phyloP scores from a whole-genome alignment of 768 basidiomycete species.

The Pleurotus tuoliensis region DNA sequence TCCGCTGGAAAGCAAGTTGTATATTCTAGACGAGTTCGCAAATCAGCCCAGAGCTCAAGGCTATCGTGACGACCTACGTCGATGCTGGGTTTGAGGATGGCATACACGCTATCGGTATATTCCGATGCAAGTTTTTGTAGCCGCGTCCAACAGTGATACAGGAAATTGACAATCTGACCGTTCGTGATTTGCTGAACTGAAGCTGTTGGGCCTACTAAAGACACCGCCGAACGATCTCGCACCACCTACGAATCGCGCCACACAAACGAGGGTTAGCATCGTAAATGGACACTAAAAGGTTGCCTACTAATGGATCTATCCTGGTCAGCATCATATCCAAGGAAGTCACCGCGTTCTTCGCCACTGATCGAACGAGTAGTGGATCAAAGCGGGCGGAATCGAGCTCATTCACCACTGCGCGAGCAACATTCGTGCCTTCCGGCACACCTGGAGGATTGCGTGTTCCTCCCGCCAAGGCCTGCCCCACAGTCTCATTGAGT shows the following conservation, averaged over 20 bases:
- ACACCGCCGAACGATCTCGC: conserved; percentile 74
- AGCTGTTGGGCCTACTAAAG: conserved; percentile 70
- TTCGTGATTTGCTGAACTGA: conserved; percentile 80
- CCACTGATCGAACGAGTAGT: conserved; percentile 73
- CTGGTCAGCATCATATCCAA: conserved; percentile 67
- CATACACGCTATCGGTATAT: conserved; percentile 56
- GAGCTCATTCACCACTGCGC: conserved; percentile 84
- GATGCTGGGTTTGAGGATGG: conserved; percentile 51
- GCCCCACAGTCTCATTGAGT: conserved; percentile 77
- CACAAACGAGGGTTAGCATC: neutral
- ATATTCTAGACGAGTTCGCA: conserved; percentile 38
- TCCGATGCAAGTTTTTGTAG: conserved; percentile 66
- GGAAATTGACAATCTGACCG: conserved; percentile 69
- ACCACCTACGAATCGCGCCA: conserved; percentile 42
- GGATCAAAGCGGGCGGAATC: conserved; percentile 94
- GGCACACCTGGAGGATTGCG: conserved; percentile 67
- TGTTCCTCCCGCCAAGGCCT: conserved; percentile 69
- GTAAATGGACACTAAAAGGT: neutral
- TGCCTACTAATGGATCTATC: conserved; percentile 66
- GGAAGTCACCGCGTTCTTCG: conserved; percentile 64
- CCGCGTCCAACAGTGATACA: conserved; percentile 74
- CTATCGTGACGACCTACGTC: conserved; percentile 38
- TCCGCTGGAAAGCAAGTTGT: conserved; percentile 43
- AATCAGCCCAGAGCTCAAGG: neutral
- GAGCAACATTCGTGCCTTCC: conserved; percentile 75